phyloP scores from a whole-genome alignment of 768 basidiomycete species.

The Coprinopsis sp. region DNA sequence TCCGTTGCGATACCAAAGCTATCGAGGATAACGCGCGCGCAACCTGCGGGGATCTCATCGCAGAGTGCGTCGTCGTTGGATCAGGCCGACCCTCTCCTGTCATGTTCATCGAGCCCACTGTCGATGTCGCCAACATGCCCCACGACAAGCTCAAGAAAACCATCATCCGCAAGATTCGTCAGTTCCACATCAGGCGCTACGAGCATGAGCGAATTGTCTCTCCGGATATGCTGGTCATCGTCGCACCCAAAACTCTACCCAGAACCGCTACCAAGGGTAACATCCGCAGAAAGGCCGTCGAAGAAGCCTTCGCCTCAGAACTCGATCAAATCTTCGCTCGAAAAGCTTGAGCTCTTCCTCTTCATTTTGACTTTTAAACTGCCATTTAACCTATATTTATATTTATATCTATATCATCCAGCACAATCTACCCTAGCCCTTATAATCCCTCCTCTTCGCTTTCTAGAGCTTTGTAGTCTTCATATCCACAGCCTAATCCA shows the following conservation, averaged over 20 bases:
- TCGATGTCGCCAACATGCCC: conserved; percentile 49
- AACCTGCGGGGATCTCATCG: conserved; percentile 60
- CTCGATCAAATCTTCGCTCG: conserved; percentile 54
- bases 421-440: no score
- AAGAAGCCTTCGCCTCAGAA: conserved; percentile 53
- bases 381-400: conserved; percentile 11
- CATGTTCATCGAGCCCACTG: conserved; percentile 66
- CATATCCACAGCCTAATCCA: no score
- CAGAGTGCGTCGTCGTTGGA: conserved; percentile 75
- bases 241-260: conserved; percentile 61
- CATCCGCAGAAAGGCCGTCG: conserved; percentile 71
- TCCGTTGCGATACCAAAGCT: conserved; percentile 76
- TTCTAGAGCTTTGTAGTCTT: no score
- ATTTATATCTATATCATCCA: conserved; percentile 6
- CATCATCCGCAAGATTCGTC: conserved; percentile 66
- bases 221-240: conserved; percentile 61
- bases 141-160: conserved; percentile 60
- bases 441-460: no score
- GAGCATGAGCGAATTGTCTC: conserved; percentile 73
- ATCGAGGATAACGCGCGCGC: conserved; percentile 74
- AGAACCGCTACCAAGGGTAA: conserved; percentile 81
- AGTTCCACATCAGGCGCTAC: conserved; percentile 72
- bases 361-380: background rate
- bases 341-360: conserved; percentile 7
- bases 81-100: conserved; percentile 71